A percentile compares a stretch with the other conserved stretches of the same genome.
phyloP scores from a whole-genome alignment of 139 green algal genomes.

The Chlorella sp. region DNA sequence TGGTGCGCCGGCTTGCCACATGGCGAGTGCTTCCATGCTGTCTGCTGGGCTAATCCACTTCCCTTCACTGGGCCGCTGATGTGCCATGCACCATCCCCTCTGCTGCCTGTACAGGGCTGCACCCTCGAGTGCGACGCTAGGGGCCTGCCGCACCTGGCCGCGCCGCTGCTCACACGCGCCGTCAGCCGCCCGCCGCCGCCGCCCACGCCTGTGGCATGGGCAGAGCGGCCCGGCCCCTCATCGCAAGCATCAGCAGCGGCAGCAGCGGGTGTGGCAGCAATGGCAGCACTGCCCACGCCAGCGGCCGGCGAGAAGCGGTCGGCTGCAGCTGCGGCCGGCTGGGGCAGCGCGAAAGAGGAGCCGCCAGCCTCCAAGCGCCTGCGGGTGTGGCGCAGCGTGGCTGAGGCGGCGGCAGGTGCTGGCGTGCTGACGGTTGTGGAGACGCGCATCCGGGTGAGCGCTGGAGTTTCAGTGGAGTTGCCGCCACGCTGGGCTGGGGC shows the following conservation, averaged over 20 bases:
- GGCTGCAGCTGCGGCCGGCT: background rate
- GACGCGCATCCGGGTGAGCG: constrained; percentile 18
- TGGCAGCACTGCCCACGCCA: background rate
- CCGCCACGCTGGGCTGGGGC: no score
- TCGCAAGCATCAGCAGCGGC: background rate
- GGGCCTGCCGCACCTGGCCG: constrained; percentile 18
- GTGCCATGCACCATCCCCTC: no score
- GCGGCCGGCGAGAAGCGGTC: background rate
- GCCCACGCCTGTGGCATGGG: background rate
- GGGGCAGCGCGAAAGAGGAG: background rate
- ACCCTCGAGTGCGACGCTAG: constrained; percentile 24
- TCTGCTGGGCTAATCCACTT: no score
- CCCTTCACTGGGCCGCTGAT: background rate
- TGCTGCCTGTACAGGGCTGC: constrained; percentile 13
- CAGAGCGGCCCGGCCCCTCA: no score
- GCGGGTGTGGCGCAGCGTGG: background rate
- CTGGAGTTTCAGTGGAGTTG: no score
- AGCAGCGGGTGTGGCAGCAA: background rate
- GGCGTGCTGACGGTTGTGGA: constrained; percentile 18
- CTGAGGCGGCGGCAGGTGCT: background rate
- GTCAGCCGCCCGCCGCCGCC: background rate
- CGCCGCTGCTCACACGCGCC: constrained; percentile 22
- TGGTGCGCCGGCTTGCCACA: background rate
- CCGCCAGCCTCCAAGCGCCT: background rate
- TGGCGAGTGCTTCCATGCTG: background rate